Conservation (phyloP, 164 flowering plant genomes). For the Warburgia ugandensis region DNA sequence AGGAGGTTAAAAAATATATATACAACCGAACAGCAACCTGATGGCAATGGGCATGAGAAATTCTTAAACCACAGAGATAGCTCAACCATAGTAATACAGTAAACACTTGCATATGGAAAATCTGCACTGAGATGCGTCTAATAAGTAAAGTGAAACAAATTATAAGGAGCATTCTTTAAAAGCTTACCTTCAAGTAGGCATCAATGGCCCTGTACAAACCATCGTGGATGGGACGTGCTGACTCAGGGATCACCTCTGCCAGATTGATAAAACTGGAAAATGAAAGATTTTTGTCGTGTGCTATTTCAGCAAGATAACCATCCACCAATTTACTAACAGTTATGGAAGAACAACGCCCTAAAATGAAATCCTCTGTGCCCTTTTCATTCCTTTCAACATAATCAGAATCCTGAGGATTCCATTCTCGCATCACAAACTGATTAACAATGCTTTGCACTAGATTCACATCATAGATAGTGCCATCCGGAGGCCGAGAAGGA, state of each 20-base stretch:
- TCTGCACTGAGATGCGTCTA: no score
- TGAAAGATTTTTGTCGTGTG: conserved; percentile 71
- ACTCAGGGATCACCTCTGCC: conserved; percentile 57
- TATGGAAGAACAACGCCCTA: conserved; percentile 68
- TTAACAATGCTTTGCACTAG: conserved; percentile 52
- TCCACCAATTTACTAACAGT: conserved; percentile 88
- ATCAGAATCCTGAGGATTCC: conserved; percentile 23
- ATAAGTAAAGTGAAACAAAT: neutral
- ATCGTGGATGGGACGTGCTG: conserved; percentile 66
- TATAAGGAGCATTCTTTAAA: neutral
- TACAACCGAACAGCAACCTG: no score
- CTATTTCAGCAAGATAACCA: conserved; percentile 77
- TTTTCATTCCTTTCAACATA: conserved; percentile 43
- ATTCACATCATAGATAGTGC: conserved; percentile 51
- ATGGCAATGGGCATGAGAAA: no score
- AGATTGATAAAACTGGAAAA: conserved; percentile 49
- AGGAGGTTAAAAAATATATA: no score
- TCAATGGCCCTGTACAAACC: conserved; percentile 86
- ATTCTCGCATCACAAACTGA: conserved; percentile 60
- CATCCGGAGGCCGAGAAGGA: conserved; percentile 37
- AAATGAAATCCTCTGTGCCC: no score
- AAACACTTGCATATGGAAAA: no score
- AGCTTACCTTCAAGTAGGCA: conserved; percentile 71
- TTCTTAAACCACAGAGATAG: no score
- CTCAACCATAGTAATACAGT: no score